Base-by-base conservation (phyloP, 495 filamentous ascomycete species). In the Podospora appendiculata region DNA sequence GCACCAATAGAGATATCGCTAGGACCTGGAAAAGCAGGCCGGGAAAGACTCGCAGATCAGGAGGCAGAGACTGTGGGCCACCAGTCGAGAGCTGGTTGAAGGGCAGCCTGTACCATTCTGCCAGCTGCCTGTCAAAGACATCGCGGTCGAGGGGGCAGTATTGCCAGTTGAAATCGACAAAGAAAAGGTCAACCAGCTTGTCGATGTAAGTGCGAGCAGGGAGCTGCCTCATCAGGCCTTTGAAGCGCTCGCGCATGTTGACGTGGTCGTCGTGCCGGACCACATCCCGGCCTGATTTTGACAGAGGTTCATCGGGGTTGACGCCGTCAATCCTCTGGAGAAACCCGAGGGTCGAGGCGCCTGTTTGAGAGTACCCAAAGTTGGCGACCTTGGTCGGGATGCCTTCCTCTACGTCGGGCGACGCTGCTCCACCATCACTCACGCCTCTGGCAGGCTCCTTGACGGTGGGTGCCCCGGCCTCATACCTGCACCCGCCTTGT, bases 161-260 rank as follows among this genome's bases (percentile, higher is more conserved):
- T 48, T 79, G 74, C 73, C 79, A 80, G 60, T 84, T 83, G 53
- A 83, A 74, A 14, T 77, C 73, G 6, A 56, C 52, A 54, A 85
- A 82, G 64, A 76, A 85, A 4, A 78, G 65, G 5, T 70, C 69
- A 5, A 79, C 64, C 42, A 85, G 69, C 50, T 73, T 67, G 33
- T 78, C 71, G 49, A 79, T 73, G 61, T 73, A 77, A n/a, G 64
- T 61, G 45, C 71, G 66, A 1, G 78, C 64, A 1, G 82, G 81
- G 0, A 84, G 66, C 43, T 76, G 73, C 34, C 79, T 69, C 42
- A 80, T 71, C 10, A 76, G 54, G 32, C 68, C 66, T 54, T 77
- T 79, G 63, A 79, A 83, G 55, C 73, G 75, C 57, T 77, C 73
- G 48, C 54, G 54, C 25, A 36, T 55, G 46, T 51, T 53, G 53